A percentile compares a stretch with the other conserved stretches of the same genome.
Evolutionary conservation across 2,329 filamentous ascomycete genomes (phyloP).

Genomic region (Zalaria obscura): DNA sequence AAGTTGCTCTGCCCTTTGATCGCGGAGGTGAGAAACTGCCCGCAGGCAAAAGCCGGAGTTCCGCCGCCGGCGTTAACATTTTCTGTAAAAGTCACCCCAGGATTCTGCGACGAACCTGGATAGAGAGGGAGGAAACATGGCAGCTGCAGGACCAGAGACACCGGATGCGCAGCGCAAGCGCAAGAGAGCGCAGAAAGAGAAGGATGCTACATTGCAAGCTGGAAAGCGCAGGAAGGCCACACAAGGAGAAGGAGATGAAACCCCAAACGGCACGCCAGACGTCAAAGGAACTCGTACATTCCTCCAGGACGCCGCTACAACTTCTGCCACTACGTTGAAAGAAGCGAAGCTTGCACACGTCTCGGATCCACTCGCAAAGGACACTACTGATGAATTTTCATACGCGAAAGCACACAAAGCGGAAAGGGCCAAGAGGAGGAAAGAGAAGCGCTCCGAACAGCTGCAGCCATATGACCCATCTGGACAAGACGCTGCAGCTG

Average conservation of each 20-base stretch:
- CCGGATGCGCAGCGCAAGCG: constrained; percentile 4
- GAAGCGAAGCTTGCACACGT: background rate
- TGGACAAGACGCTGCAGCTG: background rate
- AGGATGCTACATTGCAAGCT: background rate
- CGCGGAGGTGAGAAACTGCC: too few relatives aligned
- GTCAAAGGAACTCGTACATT: background rate
- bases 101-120: too few relatives aligned
- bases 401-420: background rate
- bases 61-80: too few relatives aligned
- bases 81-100: too few relatives aligned
- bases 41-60: too few relatives aligned
- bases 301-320: background rate
- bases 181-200: constrained; percentile 6
- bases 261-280: background rate
- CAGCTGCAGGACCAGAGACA: background rate
- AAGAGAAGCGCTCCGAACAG: background rate
- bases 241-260: background rate
- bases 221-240: constrained; percentile 5
- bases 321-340: background rate
- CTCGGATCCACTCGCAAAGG: background rate
- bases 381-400: background rate
- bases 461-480: too few relatives aligned
- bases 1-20: too few relatives aligned
- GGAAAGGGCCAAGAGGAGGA: background rate
- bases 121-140: background rate